These are phyloP conservation scores for Marchantia polymorpha DNA, from an alignment of 225 moss, liverwort and hornwort genomes.

Conservation along the genomic window DNA sequence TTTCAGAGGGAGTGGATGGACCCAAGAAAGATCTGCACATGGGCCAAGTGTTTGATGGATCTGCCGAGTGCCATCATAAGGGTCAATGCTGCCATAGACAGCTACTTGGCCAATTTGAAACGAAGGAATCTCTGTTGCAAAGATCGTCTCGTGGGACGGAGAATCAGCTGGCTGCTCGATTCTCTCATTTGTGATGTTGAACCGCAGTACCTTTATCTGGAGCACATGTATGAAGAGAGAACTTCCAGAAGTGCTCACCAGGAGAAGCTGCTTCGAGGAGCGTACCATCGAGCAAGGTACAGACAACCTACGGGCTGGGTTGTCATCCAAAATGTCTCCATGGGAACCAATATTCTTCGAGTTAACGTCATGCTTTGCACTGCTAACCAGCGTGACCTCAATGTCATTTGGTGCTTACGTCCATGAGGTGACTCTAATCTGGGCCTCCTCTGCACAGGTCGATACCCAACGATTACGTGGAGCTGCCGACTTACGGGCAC, in stretches of 20 bases:
- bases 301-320: too few relatives aligned
- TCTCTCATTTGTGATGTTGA: conserved; percentile 28
- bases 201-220: conserved; percentile 24
- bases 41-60: conserved; percentile 24
- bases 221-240: conserved; percentile 25
- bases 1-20: conserved; percentile 30
- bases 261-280: conserved; percentile 22
- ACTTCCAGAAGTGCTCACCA: conserved; percentile 21
- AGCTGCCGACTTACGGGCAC: conserved; percentile 20
- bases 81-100: conserved; percentile 20
- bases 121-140: conserved; percentile 26
- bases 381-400: too few relatives aligned
- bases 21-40: conserved; percentile 15
- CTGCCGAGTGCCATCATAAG: conserved; percentile 10
- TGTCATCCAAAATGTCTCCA: too few relatives aligned
- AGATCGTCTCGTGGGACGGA: conserved; percentile 25
- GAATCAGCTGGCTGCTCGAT: conserved; percentile 32
- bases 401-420: too few relatives aligned
- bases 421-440: too few relatives aligned
- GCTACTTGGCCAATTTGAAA: conserved; percentile 27
- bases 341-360: too few relatives aligned
- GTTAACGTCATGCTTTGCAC: too few relatives aligned
- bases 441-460: background rate
- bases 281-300: conserved; percentile 32
- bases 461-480: conserved; percentile 25